phyloP scores from a whole-genome alignment of 2,329 filamentous ascomycete species.

The Fonsecaea pedrosoi region DNA sequence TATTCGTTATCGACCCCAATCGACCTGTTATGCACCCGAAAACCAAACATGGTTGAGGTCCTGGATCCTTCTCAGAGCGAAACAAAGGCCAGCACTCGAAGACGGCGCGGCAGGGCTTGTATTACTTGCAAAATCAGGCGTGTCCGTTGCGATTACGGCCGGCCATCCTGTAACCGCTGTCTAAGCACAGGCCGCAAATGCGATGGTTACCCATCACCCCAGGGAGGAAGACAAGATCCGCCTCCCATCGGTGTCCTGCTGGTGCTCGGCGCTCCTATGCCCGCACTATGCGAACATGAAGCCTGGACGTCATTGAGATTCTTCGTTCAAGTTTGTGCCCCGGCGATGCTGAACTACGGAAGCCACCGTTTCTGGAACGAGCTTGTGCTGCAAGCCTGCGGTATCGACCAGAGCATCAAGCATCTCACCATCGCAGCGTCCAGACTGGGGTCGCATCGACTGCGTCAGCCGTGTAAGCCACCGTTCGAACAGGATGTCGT shows the following conservation, averaged over 20 bases:
- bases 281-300: constrained; percentile 6
- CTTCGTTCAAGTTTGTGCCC: constrained; percentile 41
- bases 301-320: constrained; percentile 35
- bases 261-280: constrained; percentile 30
- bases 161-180: constrained; percentile 47
- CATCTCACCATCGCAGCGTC: constrained; percentile 41
- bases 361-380: constrained; percentile 42
- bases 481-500: constrained; percentile 3
- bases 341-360: constrained; percentile 40
- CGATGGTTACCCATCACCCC: constrained; percentile 45
- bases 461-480: background rate
- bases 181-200: constrained; percentile 47
- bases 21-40: background rate
- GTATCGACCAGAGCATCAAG: constrained; percentile 40
- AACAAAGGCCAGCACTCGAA: background rate
- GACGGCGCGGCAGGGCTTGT: constrained; percentile 30
- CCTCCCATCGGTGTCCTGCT: constrained; percentile 20
- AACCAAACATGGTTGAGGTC: background rate
- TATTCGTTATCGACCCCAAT: background rate
- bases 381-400: constrained; percentile 41
- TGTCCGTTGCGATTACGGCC: constrained; percentile 43
- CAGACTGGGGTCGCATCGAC: constrained; percentile 9
- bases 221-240: background rate
- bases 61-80: background rate
- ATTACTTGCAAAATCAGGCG: constrained; percentile 37